phyloP scores from a whole-genome alignment of 1,284 basidiomycete species.

The Thecaphora thlaspeos region DNA sequence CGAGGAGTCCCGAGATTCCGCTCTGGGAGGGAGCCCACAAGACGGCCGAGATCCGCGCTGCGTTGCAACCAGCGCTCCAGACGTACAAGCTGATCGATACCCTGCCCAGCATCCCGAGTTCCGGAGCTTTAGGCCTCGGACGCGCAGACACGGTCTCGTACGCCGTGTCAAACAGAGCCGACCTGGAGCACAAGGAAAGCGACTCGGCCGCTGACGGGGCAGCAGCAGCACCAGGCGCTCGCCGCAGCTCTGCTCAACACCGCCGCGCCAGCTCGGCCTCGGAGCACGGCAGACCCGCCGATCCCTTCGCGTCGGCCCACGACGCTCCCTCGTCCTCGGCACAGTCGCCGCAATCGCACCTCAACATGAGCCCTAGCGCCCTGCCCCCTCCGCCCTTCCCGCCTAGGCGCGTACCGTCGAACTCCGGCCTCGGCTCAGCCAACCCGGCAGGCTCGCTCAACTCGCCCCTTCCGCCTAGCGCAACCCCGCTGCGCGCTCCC shows the following conservation, averaged over 20 bases:
- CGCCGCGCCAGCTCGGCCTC: conserved; percentile 12
- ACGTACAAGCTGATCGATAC: conserved; percentile 21
- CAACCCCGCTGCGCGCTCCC: conserved; percentile 1
- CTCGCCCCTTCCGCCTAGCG: neutral
- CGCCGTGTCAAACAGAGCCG: conserved; percentile 22
- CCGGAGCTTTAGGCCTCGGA: conserved; percentile 15
- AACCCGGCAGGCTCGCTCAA: conserved; percentile 5
- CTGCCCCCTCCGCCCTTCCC: conserved; percentile 26
- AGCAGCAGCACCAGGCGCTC: neutral
- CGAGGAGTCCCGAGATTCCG: conserved; percentile 19
- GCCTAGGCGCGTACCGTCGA: conserved; percentile 12
- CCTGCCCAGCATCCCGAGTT: conserved; percentile 19
- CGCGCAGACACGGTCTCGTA: conserved; percentile 30
- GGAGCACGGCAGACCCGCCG: conserved; percentile 11
- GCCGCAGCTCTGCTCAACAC: conserved; percentile 1
- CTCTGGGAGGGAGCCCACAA: conserved; percentile 37
- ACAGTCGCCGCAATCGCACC: conserved; percentile 3
- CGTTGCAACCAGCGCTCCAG: conserved; percentile 35
- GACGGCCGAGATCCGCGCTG: conserved; percentile 42
- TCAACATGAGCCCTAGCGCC: conserved; percentile 30
- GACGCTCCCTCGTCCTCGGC: conserved; percentile 1
- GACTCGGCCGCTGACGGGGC: too few relatives aligned
- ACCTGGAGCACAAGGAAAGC: conserved; percentile 17
- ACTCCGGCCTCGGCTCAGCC: neutral
- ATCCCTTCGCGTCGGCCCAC: conserved; percentile 5